phyloP scores from a whole-genome alignment of 257 asterid species.

The Solanum acaule region DNA sequence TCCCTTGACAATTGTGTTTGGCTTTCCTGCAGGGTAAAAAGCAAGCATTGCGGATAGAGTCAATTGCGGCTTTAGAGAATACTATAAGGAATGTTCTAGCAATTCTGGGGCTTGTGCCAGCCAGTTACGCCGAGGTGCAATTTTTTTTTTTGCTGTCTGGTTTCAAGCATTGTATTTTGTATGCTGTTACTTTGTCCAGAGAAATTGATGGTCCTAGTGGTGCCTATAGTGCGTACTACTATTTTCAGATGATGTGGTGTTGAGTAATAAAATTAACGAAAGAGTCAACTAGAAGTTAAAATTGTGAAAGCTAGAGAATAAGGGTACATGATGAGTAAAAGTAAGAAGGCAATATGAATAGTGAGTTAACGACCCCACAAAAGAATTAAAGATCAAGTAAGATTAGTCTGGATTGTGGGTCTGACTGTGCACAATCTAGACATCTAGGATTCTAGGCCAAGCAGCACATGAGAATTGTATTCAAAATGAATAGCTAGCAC shows the following conservation, averaged over 20 bases:
- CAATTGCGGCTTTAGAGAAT: conserved; percentile 68
- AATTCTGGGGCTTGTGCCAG: conserved; percentile 70
- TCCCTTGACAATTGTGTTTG: background rate
- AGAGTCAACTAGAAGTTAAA: background rate
- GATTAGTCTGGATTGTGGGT: background rate
- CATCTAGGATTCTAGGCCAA: background rate
- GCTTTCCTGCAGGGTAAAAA: conserved; percentile 71
- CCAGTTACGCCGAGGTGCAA: conserved; percentile 59
- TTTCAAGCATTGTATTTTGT: background rate
- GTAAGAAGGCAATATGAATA: background rate
- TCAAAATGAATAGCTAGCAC: background rate
- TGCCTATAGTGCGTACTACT: background rate
- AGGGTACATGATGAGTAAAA: background rate
- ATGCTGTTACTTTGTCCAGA: background rate
- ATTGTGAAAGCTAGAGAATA: background rate
- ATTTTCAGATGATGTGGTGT: background rate
- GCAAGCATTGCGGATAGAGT: conserved; percentile 58
- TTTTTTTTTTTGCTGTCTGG: background rate
- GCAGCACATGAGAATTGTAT: background rate
- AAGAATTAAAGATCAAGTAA: background rate
- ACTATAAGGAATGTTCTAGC: conserved; percentile 39
- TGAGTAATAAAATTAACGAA: background rate
- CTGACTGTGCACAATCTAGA: background rate
- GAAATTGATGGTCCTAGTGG: background rate
- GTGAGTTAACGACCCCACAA: background rate